phyloP scores from a whole-genome alignment of 202 grass and related monocot genomes.

The Sporobolus alterniflorus region DNA sequence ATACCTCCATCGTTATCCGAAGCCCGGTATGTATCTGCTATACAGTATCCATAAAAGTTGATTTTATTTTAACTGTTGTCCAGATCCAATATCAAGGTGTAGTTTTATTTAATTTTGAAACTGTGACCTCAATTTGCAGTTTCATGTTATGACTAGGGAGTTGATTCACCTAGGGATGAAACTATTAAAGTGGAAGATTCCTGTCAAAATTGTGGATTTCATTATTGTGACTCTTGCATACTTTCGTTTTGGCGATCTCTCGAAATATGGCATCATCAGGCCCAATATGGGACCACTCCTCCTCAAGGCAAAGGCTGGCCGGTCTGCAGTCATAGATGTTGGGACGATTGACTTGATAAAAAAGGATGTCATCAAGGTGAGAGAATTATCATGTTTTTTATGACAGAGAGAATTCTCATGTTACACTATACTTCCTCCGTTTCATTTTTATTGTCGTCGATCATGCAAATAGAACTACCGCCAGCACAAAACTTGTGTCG shows the following conservation, averaged over 20 bases:
- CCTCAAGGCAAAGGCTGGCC: constrained; percentile 54
- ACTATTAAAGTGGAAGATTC: constrained; percentile 45
- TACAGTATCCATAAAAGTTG: not conserved
- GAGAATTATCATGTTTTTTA: not conserved
- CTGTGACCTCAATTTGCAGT: constrained; percentile 24
- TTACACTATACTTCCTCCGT: not conserved
- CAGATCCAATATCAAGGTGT: not conserved
- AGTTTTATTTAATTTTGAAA: not conserved
- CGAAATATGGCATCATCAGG: constrained; percentile 66
- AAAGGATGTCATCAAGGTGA: constrained; percentile 59
- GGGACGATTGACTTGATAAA: constrained; percentile 67
- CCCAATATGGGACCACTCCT: constrained; percentile 53
- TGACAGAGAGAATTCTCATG: not conserved
- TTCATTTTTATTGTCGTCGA: too few species aligned
- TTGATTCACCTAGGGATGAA: constrained; percentile 70
- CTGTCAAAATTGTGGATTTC: constrained; percentile 46
- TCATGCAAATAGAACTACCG: too few species aligned
- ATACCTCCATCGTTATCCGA: constrained; percentile 68
- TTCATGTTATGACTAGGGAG: constrained; percentile 71
- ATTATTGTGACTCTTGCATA: constrained; percentile 44
- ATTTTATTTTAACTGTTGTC: not conserved
- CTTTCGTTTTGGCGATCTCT: constrained; percentile 55
- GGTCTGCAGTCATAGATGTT: constrained; percentile 67
- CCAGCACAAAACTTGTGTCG: too few species aligned
- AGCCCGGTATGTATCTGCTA: constrained; percentile 40